Percentiles rank a stretch among this genome's conserved stretches.
These are phyloP conservation scores for Penicillium manginii DNA, from an alignment of 495 filamentous ascomycete genomes.

Conservation along the genomic window DNA sequence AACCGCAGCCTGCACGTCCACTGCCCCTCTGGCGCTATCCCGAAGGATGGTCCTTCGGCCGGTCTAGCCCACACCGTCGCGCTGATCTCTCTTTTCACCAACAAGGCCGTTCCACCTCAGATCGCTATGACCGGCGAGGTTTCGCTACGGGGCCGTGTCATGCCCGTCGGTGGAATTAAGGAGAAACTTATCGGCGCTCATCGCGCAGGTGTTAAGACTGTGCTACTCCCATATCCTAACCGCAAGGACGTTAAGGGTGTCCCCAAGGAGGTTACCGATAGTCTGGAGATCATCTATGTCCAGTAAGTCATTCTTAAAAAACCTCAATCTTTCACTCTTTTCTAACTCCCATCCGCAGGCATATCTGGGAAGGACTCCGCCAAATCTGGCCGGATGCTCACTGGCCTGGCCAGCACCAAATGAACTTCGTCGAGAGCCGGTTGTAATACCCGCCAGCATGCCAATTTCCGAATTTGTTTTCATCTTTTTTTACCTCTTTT, in stretches of 20 bases:
- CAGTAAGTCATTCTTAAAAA: conserved; percentile 56
- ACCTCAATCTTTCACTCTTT: conserved; percentile 1
- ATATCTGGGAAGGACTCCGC: conserved; percentile 88
- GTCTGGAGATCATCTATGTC: conserved; percentile 87
- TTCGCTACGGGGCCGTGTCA: conserved; percentile 82
- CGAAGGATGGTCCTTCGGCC: conserved; percentile 89
- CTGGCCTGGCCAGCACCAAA: conserved; percentile 72
- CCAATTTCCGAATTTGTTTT: not conserved
- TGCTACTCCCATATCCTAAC: conserved; percentile 86
- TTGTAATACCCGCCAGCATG: conserved; percentile 38
- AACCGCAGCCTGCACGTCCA: conserved; percentile 94
- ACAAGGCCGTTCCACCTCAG: conserved; percentile 84
- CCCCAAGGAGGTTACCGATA: conserved; percentile 85
- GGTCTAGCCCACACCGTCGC: conserved; percentile 94
- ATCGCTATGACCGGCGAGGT: conserved; percentile 99
- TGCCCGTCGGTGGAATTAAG: conserved; percentile 94
- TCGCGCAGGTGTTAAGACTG: conserved; percentile 92
- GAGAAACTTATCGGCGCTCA: conserved; percentile 97
- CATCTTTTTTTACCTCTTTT: not conserved
- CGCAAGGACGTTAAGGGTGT: conserved; percentile 92
- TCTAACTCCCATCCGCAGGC: conserved; percentile 47
- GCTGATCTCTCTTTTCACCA: conserved; percentile 87
- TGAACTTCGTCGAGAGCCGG: conserved; percentile 64
- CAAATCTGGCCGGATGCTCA: conserved; percentile 82
- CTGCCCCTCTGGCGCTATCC: conserved; percentile 92